Evolutionary conservation across 805 yeast species (phyloP).

Genomic region (Diddensiella caesifluorescens): DNA sequence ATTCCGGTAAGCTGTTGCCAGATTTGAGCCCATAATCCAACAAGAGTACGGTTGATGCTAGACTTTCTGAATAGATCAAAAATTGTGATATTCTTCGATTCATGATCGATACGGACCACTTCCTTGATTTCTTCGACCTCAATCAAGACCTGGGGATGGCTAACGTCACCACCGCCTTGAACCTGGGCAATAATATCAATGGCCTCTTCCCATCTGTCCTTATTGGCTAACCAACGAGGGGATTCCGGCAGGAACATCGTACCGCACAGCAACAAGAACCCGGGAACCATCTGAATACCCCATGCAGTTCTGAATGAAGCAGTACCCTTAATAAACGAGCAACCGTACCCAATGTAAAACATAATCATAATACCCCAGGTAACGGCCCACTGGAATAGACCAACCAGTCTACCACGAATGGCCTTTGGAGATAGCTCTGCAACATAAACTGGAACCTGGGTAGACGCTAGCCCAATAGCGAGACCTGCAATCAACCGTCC

Average conservation of each 20-base stretch:
- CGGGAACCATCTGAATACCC: conserved; percentile 53
- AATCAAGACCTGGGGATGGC: conserved; percentile 40
- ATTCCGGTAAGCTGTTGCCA: conserved; percentile 62
- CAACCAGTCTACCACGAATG: conserved; percentile 57
- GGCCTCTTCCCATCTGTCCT: conserved; percentile 49
- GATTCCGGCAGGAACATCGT: conserved; percentile 38
- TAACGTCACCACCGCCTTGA: conserved; percentile 30
- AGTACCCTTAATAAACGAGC: conserved; percentile 40
- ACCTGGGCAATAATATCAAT: conserved; percentile 29
- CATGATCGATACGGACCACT: conserved; percentile 49
- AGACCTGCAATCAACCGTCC: conserved; percentile 60
- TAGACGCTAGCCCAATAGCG: conserved; percentile 61
- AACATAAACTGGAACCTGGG: conserved; percentile 61
- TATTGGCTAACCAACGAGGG: conserved; percentile 42
- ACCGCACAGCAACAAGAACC: conserved; percentile 42
- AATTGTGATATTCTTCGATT: conserved; percentile 42
- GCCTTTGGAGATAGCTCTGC: conserved; percentile 59
- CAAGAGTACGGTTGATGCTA: conserved; percentile 45
- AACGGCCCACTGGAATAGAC: conserved; percentile 56
- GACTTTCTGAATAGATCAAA: conserved; percentile 47
- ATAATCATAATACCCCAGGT: conserved; percentile 58
- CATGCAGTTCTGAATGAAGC: conserved; percentile 59
- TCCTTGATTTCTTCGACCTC: conserved; percentile 57
- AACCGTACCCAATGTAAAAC: conserved; percentile 52
- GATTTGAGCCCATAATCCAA: conserved; percentile 48